These are phyloP conservation scores for Colletotrichum sp. DNA, from an alignment of 2,329 filamentous ascomycete species.

Conservation along the genomic window DNA sequence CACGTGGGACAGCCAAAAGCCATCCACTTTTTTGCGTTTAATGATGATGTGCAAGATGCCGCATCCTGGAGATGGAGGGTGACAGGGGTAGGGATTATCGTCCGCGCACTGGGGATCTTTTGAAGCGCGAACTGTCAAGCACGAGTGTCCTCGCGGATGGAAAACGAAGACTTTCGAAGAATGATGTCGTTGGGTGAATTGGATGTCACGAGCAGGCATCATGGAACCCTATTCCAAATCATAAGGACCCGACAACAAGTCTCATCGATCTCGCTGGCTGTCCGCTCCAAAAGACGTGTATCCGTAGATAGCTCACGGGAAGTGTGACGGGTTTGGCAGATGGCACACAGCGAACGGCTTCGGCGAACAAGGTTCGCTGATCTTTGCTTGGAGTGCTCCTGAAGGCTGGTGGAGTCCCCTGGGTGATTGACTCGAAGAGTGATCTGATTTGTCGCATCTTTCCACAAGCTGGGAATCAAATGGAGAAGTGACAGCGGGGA, in stretches of 20 bases:
- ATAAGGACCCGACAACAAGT: neutral
- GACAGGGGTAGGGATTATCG: neutral
- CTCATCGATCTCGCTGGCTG: neutral
- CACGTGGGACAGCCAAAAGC: conserved; percentile 11
- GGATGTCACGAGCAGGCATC: neutral
- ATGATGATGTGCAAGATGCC: conserved; percentile 21
- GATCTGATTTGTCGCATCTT: neutral
- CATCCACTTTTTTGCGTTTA: conserved; percentile 20
- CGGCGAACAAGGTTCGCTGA: neutral
- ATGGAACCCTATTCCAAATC: neutral
- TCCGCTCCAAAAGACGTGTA: neutral
- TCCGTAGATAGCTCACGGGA: neutral
- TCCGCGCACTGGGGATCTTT: neutral
- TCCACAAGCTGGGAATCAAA: neutral
- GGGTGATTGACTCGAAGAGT: conserved; percentile 12
- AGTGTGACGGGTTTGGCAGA: neutral
- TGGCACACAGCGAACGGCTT: neutral
- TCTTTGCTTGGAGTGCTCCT: neutral
- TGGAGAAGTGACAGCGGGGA: neutral
- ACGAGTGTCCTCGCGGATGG: neutral
- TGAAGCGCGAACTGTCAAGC: neutral
- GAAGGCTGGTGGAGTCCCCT: neutral
- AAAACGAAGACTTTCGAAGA: neutral
- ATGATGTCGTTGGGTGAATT: neutral
- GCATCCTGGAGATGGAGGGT: conserved; percentile 1